Conservation (phyloP, 1,139 yeast species). For the Yamadazyma triangularis region DNA sequence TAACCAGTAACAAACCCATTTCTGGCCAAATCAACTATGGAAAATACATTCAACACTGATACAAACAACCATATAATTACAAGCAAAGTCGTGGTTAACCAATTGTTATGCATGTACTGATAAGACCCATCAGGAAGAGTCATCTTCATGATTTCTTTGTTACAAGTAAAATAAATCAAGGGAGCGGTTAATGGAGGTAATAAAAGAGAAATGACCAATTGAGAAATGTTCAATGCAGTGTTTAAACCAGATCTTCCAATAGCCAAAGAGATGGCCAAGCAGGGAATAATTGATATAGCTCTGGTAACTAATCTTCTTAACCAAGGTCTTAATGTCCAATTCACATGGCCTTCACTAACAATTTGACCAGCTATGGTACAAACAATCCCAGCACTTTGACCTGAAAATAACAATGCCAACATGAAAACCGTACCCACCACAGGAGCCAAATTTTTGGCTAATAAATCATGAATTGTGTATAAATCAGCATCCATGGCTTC, state of each 20-base stretch:
- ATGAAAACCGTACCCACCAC: slow-evolving; percentile 75
- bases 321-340: slow-evolving; percentile 74
- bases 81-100: slow-evolving; percentile 49
- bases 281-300: slow-evolving; percentile 67
- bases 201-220: slow-evolving; percentile 67
- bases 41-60: slow-evolving; percentile 60
- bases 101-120: slow-evolving; percentile 55
- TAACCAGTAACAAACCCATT: slow-evolving; percentile 29
- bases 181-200: slow-evolving; percentile 78
- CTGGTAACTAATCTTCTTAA: slow-evolving; percentile 67
- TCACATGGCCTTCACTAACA: slow-evolving; percentile 73
- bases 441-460: slow-evolving; percentile 56
- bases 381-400: slow-evolving; percentile 79
- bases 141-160: slow-evolving; percentile 57
- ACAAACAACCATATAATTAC: slow-evolving; percentile 61
- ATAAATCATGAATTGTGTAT: slow-evolving; percentile 60
- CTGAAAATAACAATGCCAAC: slow-evolving; percentile 69
- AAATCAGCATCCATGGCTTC: slow-evolving; percentile 72
- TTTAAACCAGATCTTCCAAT: slow-evolving; percentile 65
- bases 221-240: slow-evolving; percentile 67
- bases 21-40: slow-evolving; percentile 58
- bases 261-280: slow-evolving; percentile 54
- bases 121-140: slow-evolving; percentile 25
- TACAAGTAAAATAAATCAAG: slow-evolving; percentile 67
- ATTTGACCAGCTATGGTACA: slow-evolving; percentile 82